Percentiles rank a stretch among this genome's conserved stretches.
phyloP scores from a whole-genome alignment of 139 green algal genomes.

The Chlamydomonas urium region DNA sequence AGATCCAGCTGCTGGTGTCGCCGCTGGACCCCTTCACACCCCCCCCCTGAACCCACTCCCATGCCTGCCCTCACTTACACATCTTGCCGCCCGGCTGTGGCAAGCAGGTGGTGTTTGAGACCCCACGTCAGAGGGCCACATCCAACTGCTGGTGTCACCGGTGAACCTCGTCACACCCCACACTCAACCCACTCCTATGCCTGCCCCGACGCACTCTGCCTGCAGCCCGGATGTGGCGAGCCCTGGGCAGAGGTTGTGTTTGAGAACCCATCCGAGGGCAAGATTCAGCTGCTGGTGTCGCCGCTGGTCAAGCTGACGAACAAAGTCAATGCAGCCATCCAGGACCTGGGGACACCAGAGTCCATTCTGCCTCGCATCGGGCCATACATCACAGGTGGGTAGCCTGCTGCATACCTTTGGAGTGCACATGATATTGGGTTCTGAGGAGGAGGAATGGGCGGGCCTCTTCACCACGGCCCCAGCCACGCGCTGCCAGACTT shows the following conservation, averaged over 20 bases:
- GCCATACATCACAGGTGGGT: slow-evolving; percentile 11
- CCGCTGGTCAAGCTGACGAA: slow-evolving; percentile 15
- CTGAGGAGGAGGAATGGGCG: no score
- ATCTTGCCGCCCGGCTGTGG: no score
- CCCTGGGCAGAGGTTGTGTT: slow-evolving; percentile 12
- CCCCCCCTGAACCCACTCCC: neutral
- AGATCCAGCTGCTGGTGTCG: neutral
- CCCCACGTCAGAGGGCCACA: no score
- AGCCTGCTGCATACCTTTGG: neutral
- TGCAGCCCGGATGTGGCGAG: slow-evolving; percentile 17
- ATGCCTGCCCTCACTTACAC: no score
- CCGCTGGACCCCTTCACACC: no score
- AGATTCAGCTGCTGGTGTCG: slow-evolving; percentile 5
- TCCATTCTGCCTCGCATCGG: slow-evolving; percentile 10
- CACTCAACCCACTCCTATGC: no score
- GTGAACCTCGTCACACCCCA: no score
- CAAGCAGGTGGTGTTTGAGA: no score
- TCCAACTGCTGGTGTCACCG: no score
- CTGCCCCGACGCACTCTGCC: neutral
- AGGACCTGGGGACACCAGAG: slow-evolving; percentile 5
- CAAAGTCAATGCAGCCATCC: neutral
- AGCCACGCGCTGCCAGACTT: no score
- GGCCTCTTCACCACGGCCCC: no score
- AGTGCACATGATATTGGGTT: no score
- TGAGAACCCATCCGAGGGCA: neutral